Evolutionary conservation across 2,329 filamentous ascomycete genomes (phyloP).

Genomic region (Fusarium buxicola): DNA sequence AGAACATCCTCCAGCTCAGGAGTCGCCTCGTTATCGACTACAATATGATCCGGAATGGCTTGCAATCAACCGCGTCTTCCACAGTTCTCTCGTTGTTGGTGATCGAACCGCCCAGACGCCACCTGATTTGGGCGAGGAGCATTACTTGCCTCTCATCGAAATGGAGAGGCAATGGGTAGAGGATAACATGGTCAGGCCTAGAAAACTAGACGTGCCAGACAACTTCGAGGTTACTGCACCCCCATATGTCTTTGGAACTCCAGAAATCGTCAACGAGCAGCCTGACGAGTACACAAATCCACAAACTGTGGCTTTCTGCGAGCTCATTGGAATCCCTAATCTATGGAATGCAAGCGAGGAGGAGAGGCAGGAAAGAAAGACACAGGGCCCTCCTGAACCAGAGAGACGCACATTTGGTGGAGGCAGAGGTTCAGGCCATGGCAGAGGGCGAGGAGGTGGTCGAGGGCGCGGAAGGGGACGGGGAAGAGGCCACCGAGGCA

Average conservation of each 20-base stretch:
- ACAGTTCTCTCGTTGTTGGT: constrained; percentile 72
- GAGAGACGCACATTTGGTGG: constrained; percentile 52
- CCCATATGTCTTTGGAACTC: constrained; percentile 68
- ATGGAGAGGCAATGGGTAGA: constrained; percentile 83
- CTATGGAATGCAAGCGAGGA: constrained; percentile 78
- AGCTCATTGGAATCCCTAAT: constrained; percentile 81
- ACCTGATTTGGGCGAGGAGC: constrained; percentile 73
- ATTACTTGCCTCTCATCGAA: constrained; percentile 76
- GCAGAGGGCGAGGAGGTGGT: constrained; percentile 54
- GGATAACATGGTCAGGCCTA: constrained; percentile 73
- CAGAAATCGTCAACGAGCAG: constrained; percentile 69
- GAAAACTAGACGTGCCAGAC: constrained; percentile 75
- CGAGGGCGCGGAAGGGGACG: constrained; percentile 48
- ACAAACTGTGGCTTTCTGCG: constrained; percentile 86
- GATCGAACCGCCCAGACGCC: constrained; percentile 65
- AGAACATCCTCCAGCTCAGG: constrained; percentile 32
- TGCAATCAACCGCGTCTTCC: constrained; percentile 88
- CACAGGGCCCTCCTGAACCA: constrained; percentile 65
- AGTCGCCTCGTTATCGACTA: constrained; percentile 65
- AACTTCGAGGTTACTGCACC: constrained; percentile 85
- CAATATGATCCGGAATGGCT: constrained; percentile 96
- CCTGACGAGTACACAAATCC: constrained; percentile 87
- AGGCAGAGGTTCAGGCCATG: constrained; percentile 51
- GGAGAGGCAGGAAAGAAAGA: constrained; percentile 71
- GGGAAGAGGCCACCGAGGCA: constrained; percentile 39